phyloP scores from a whole-genome alignment of 164 flowering plant species.

The Aristolochia fimbriata region DNA sequence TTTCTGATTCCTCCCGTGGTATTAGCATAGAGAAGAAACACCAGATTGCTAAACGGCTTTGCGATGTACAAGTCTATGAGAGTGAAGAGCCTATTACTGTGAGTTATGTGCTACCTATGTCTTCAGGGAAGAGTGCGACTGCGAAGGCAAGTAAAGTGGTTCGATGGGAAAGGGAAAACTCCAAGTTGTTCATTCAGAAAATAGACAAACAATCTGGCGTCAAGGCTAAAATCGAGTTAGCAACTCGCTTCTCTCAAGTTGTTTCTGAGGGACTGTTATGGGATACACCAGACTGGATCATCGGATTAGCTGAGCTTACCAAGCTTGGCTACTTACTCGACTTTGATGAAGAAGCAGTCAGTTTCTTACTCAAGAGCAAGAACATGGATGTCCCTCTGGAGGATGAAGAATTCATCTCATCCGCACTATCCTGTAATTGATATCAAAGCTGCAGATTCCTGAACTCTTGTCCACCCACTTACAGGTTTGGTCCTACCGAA shows the following conservation, averaged over 20 bases:
- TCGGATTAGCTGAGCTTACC: constrained; percentile 40
- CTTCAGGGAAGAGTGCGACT: neutral
- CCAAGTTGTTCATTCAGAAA: constrained; percentile 33
- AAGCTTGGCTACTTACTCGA: constrained; percentile 43
- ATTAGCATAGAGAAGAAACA: constrained; percentile 32
- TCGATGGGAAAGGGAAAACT: constrained; percentile 12
- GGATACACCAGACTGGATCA: constrained; percentile 37
- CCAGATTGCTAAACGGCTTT: constrained; percentile 24
- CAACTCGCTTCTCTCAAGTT: constrained; percentile 36
- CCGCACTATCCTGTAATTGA: neutral
- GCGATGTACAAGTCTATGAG: constrained; percentile 27
- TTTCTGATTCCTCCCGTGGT: constrained; percentile 27
- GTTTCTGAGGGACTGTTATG: constrained; percentile 56
- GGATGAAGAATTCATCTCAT: constrained; percentile 31
- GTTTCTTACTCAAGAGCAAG: constrained; percentile 40
- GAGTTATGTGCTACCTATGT: constrained; percentile 15
- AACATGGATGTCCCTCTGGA: constrained; percentile 44
- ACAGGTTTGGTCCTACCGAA: no score
- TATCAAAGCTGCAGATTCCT: no score
- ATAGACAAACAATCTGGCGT: constrained; percentile 19
- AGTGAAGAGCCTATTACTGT: constrained; percentile 28
- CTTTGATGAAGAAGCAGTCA: constrained; percentile 43
- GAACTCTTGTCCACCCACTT: no score
- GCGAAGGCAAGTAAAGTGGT: neutral
- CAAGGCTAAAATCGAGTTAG: constrained; percentile 30